Evolutionary conservation across 805 yeast genomes (phyloP).

Genomic region (Komagataella phaffii): DNA sequence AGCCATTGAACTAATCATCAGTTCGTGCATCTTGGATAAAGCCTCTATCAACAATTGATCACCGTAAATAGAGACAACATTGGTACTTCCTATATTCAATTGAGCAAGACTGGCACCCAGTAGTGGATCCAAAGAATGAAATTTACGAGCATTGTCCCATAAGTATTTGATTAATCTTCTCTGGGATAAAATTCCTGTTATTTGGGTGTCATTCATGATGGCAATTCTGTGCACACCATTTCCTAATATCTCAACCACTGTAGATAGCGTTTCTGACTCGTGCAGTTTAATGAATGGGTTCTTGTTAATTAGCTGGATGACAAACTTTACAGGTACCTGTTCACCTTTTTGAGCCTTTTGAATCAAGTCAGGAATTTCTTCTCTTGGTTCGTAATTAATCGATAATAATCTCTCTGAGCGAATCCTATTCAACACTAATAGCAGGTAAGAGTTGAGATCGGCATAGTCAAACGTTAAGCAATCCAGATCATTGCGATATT

Average conservation of each 20-base stretch:
- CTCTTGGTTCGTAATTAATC: conserved; percentile 18
- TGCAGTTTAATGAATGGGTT: conserved; percentile 76
- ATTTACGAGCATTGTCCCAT: conserved; percentile 88
- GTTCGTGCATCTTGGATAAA: conserved; percentile 67
- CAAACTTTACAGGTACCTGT: conserved; percentile 85
- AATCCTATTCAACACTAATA: conserved; percentile 70
- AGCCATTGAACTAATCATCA: conserved; percentile 81
- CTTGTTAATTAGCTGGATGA: conserved; percentile 71
- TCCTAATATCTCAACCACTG: conserved; percentile 81
- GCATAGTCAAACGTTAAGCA: conserved; percentile 86
- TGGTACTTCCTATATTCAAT: conserved; percentile 56
- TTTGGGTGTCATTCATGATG: conserved; percentile 37
- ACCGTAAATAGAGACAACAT: conserved; percentile 73
- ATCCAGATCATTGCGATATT: conserved; percentile 38
- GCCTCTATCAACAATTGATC: conserved; percentile 85
- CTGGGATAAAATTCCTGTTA: conserved; percentile 83
- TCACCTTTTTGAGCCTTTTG: conserved; percentile 71
- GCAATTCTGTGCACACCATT: conserved; percentile 93
- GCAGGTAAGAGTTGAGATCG: conserved; percentile 76
- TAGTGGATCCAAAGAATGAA: conserved; percentile 67
- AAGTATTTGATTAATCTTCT: conserved; percentile 72
- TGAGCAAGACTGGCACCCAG: conserved; percentile 58
- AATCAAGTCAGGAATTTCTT: conserved; percentile 27
- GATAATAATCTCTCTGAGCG: conserved; percentile 22
- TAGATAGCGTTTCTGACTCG: conserved; percentile 52